phyloP scores from a whole-genome alignment of 805 yeast species.

The Myxozyma kluyveri region DNA sequence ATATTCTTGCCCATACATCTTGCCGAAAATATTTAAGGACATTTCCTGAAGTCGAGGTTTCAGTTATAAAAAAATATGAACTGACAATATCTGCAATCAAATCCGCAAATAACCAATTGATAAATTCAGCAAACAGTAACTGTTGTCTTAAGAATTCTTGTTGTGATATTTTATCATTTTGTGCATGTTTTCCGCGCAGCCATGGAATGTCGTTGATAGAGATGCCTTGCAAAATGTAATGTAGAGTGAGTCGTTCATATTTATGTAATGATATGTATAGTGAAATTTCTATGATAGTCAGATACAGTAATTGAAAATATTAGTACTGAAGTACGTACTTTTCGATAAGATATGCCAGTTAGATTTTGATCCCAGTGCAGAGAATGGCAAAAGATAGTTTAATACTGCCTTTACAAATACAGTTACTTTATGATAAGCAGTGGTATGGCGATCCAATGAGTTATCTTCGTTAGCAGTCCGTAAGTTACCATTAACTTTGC shows the following conservation, averaged over 20 bases:
- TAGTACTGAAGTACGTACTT: slow-evolving; percentile 1
- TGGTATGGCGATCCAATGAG: neutral
- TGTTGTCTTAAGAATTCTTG: slow-evolving; percentile 45
- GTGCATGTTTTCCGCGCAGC: slow-evolving; percentile 44
- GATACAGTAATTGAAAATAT: neutral
- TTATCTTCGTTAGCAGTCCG: no score
- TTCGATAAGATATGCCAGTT: slow-evolving; percentile 2
- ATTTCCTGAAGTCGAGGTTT: slow-evolving; percentile 44
- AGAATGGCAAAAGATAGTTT: slow-evolving; percentile 9
- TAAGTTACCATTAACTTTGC: slow-evolving; percentile 5
- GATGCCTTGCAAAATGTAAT: slow-evolving; percentile 40
- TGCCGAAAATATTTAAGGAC: slow-evolving; percentile 55
- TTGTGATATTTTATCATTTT: slow-evolving; percentile 35
- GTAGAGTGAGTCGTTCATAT: slow-evolving; percentile 40
- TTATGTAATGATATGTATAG: slow-evolving; percentile 42
- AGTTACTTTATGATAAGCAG: slow-evolving; percentile 6
- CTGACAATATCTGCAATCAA: slow-evolving; percentile 50
- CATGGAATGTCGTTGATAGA: slow-evolving; percentile 51
- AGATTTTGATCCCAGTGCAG: slow-evolving; percentile 7
- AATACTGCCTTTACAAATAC: slow-evolving; percentile 12
- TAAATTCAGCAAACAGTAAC: slow-evolving; percentile 42
- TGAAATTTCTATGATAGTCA: slow-evolving; percentile 14
- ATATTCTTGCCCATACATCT: slow-evolving; percentile 51
- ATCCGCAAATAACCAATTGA: slow-evolving; percentile 56
- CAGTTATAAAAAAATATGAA: slow-evolving; percentile 67